Conservation (phyloP, 345 rosid genomes). For the Stellera chamaejasme region DNA sequence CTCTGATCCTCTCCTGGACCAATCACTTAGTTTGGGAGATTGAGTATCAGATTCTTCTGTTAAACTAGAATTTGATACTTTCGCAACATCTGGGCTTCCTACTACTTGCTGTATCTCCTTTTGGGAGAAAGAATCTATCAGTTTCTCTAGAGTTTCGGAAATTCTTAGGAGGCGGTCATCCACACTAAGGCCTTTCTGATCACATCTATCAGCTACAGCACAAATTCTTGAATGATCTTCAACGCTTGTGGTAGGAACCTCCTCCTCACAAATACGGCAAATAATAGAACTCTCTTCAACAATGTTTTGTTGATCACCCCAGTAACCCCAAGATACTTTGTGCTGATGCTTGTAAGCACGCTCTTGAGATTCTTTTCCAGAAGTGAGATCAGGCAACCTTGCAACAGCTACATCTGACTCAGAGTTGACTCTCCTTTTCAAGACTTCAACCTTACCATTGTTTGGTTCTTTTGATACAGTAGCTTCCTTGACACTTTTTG, state of each 20-base stretch:
- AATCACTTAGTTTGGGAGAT: conserved; percentile 95
- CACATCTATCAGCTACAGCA: conserved; percentile 92
- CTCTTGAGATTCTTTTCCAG: conserved; percentile 55
- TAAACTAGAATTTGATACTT: conserved; percentile 81
- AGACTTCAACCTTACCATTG: conserved; percentile 44
- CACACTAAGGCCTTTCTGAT: conserved; percentile 76
- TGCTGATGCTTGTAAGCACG: conserved; percentile 73
- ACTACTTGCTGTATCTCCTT: conserved; percentile 61
- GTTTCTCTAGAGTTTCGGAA: conserved; percentile 87
- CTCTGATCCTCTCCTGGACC: conserved; percentile 96
- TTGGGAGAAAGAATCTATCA: conserved; percentile 63
- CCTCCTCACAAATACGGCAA: conserved; percentile 98
- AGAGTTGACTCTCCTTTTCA: conserved; percentile 32
- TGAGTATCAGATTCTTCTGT: conserved; percentile 80
- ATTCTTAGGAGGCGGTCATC: conserved; percentile 83
- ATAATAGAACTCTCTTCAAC: conserved; percentile 83
- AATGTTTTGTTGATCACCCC: conserved; percentile 71
- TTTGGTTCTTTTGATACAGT: conserved; percentile 39
- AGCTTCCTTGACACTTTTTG: conserved; percentile 48
- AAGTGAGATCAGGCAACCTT: conserved; percentile 38
- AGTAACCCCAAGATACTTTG: conserved; percentile 90
- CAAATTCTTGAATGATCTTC: conserved; percentile 97
- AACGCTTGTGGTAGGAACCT: conserved; percentile 76
- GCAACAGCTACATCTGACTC: conserved; percentile 31
- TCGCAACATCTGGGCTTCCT: conserved; percentile 87